These are phyloP conservation scores for Boletus speciosus DNA, from an alignment of 768 basidiomycete genomes.

Conservation along the genomic window DNA sequence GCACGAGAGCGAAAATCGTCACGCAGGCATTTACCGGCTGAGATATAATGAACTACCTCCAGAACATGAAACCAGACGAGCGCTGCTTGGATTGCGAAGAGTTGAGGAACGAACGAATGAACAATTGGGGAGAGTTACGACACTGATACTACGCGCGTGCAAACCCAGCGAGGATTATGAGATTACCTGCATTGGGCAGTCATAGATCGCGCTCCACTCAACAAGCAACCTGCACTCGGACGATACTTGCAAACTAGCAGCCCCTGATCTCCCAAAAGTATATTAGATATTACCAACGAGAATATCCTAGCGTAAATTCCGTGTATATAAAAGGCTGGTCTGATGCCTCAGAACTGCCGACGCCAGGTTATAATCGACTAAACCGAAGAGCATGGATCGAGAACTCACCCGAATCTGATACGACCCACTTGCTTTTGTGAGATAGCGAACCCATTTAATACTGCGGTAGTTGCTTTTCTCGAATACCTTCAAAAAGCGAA, in stretches of 20 bases:
- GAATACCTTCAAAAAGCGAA: slow-evolving; percentile 96
- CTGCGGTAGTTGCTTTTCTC: slow-evolving; percentile 94
- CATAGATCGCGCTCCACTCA: slow-evolving; percentile 5
- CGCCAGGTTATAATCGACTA: neutral
- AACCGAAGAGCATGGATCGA: neutral
- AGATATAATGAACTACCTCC: slow-evolving; percentile 37
- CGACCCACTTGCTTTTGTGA: slow-evolving; percentile 88
- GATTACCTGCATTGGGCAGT: slow-evolving; percentile 27
- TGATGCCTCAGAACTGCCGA: slow-evolving; percentile 26
- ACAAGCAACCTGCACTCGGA: neutral
- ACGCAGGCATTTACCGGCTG: neutral
- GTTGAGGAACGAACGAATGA: slow-evolving; percentile 10
- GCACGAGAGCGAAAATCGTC: slow-evolving; percentile 6
- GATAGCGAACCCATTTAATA: slow-evolving; percentile 93
- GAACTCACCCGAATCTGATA: slow-evolving; percentile 89
- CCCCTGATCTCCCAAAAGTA: slow-evolving; percentile 7
- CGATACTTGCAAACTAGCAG: neutral
- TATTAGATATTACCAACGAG: slow-evolving; percentile 24
- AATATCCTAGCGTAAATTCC: slow-evolving; percentile 27
- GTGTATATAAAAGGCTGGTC: slow-evolving; percentile 16
- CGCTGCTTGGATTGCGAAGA: slow-evolving; percentile 10
- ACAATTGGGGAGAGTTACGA: slow-evolving; percentile 22
- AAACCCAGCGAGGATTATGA: slow-evolving; percentile 3
- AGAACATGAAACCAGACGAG: slow-evolving; percentile 40
- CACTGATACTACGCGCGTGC: slow-evolving; percentile 4